Base-by-base conservation (phyloP, 805 yeast genomes). In the Diddensiella transvaalensis region DNA sequence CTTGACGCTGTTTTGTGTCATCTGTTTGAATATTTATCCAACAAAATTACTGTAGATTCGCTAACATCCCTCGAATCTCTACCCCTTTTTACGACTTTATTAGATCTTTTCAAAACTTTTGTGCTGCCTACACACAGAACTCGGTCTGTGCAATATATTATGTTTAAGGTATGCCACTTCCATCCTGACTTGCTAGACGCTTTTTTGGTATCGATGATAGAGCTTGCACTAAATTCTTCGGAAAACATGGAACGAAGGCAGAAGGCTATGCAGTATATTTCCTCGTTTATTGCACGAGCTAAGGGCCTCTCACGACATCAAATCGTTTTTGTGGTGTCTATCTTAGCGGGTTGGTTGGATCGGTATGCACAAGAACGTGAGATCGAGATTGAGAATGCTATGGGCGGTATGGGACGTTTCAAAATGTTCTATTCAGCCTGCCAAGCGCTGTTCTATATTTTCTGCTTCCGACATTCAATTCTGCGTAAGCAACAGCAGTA, bases 71-170 rank as follows among this genome's bases (percentile, higher is more conserved):
- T 86, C 11, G 80, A 77, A 49, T 87, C 89, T 1, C 77, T 87
- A 4, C 67, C 74, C 11, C 69, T 87, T 13, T 91, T 83, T 69
- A 83, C 83, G 56, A 83, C 87, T 2, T 70, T 93, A 48, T 78
- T 85, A 0, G 78, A 90, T 1, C 71, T 87, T 22, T 91, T 91
- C 74, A 82, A 81, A 60, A 76, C 88, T 1, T 93, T 87, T 57
- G 78, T 93, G 35, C 71, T 91, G 52, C 95, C 97, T 21, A 93
- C 99, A 1, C 96, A 90, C 65, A 84, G 85, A 64, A 91, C 98
- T 10, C 81, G 87, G 60, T 83, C 89, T 36, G 82, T 87, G 19
- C 99, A 91, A 66, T 91, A 85, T 62, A 70, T 90, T 22, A 66
- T 90, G 64, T 91, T 91, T 67, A 82, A 82, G 54, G 74, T 84